Evolutionary conservation across 202 grass and related monocot genomes (phyloP), one percentile per base, ranked within the genome.

Genomic region (Saccharum hybrid): DNA sequence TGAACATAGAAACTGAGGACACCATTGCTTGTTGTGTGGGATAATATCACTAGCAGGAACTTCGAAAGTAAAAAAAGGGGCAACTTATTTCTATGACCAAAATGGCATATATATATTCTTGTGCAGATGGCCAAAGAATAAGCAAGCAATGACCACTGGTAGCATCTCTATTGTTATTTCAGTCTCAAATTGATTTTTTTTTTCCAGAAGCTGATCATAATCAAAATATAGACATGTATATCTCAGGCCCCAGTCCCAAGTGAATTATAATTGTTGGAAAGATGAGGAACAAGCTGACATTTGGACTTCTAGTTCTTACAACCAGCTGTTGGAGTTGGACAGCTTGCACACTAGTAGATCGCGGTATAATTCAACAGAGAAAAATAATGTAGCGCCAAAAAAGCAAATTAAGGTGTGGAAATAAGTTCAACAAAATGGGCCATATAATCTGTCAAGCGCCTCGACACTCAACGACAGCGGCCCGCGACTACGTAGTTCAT

Each of bases 251-350:
- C 51, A 18, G 61, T 2, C 18, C 52, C 52, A n/a, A n/a, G 3
- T 68, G 19, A 54, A 76, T 83, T 76, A 68, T 68, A 76, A 33
- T 21, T 75, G 22, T 42, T 76, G 46, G 36, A 68, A 76, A 75
- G 22, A 21, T 57, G 40, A 42, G 5, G 31, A 15, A 52, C 57
- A 66, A 75, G 36, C 15, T 66, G 74, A 46, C 39, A 77, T 28
- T 45, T 33, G 23, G 38, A 45, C 22, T 54, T 51, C 15, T 51
- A 18, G 48, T 51, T 51, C 15, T 51, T 51, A 51, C 48, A 51
- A 19, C 51, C 16, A 54, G 16, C 23, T 77, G 38, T 63, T 62
- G 57, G 57, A 77, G 68, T 26, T 71, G 21, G 23, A 71, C 40
- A 71, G 21, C 6, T 45, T 46, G 23, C 21, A 71, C 40, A 71